A percentile compares a stretch with the other conserved stretches of the same genome.
Conservation (phyloP, 495 filamentous ascomycete species). For the Xylaria curta region DNA sequence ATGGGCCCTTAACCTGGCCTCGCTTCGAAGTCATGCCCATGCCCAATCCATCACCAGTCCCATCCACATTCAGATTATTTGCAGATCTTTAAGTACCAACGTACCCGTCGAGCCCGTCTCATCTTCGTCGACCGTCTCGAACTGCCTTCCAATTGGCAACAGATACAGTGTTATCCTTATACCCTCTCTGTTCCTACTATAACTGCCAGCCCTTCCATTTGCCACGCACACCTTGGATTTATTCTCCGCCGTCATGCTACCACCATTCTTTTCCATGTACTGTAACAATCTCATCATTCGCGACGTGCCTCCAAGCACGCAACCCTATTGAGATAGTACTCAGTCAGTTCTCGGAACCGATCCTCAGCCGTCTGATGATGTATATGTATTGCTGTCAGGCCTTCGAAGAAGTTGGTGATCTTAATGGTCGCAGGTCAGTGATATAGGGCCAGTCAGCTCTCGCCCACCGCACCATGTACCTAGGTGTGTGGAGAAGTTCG, state of each 20-base stretch:
- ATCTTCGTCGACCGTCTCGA: conserved; percentile 1
- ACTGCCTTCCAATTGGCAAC: neutral
- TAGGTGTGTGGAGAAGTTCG: conserved; percentile 1
- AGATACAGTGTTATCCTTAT: conserved; percentile 5
- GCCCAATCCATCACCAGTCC: conserved; percentile 21
- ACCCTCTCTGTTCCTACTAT: neutral
- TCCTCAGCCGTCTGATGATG: neutral
- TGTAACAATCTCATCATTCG: neutral
- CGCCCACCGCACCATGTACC: conserved; percentile 4
- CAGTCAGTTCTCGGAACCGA: neutral
- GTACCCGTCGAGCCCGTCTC: conserved; percentile 1
- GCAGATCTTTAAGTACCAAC: conserved; percentile 27
- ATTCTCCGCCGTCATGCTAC: conserved; percentile 15
- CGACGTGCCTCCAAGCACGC: neutral
- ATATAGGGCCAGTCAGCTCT: neutral
- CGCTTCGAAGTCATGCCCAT: conserved; percentile 22
- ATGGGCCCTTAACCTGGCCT: conserved; percentile 5
- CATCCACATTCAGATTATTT: conserved; percentile 28
- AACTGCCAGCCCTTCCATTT: conserved; percentile 7
- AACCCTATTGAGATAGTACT: neutral
- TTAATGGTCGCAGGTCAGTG: neutral
- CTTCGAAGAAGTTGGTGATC: neutral
- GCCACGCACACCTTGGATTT: conserved; percentile 25
- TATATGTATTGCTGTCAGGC: conserved; percentile 1
- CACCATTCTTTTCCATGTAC: neutral